Evolutionary conservation across 306 rosid species (phyloP), one percentile per base, ranked within the genome.

Genomic region (Inga leiocalycina): DNA sequence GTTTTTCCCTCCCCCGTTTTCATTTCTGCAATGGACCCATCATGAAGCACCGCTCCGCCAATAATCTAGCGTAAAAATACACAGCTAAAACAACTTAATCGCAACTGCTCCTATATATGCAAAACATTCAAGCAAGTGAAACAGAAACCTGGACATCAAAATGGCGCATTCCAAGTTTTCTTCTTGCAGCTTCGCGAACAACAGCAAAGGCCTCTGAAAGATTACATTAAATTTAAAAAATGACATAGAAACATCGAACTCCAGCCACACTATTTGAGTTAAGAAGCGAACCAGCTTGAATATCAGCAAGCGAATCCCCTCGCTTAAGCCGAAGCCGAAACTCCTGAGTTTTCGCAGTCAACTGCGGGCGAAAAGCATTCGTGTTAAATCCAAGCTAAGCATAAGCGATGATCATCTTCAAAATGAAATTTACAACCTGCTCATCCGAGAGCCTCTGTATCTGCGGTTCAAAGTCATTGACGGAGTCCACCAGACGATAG

Each of bases 1-100:
- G 99, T 96, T 80, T 96, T 96, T 17, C 99, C 99, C 86, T 96
- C 99, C 77, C 99, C 99, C 0, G 98, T 96, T 86, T 93, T 96
- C 99, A 96, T 96, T 88, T 96, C 99, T 2, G 99, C 98, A 75
- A 96, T 93, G 77, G 99, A 96, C 65, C 99, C 98, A 57, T 96
- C 99, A 83, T 96, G 97, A 86, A 96, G 92, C 87, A 93, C 99
- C 0, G 98, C 98, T 76, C 99, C 98, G 69, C 99, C 99, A 72
- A 96, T 93, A 81, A 96, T 92, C 99, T 96, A 81, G 78, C 83
- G 30, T 74, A 80, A 2, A 80, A 22, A 86, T 71, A 79, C 14
- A 24, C 83, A 86, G 79, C 76, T 24, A 35, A 45, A 41, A 81
- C 14, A 80, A 75, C 67, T 69, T 67, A 61, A 39, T 14, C 8